A percentile compares a stretch with the other conserved stretches of the same genome.
These are phyloP conservation scores for Abrus precatorius DNA, from an alignment of 306 rosid species.

Conservation along the genomic window DNA sequence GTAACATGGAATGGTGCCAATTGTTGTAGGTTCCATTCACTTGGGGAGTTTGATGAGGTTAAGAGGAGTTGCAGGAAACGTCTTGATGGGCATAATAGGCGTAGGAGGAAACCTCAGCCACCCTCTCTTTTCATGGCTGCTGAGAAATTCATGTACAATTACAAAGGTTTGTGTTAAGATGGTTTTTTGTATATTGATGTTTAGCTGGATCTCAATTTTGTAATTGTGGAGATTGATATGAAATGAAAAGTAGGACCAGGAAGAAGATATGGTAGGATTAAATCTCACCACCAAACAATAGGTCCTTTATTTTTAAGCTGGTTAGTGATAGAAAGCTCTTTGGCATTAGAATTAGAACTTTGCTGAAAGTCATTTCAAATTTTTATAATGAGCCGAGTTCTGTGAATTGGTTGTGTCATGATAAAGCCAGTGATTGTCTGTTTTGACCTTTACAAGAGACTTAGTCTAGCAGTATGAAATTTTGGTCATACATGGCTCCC, in stretches of 20 bases:
- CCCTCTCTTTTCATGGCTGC: constrained; percentile 66
- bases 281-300: constrained; percentile 1
- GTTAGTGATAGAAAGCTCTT: constrained; percentile 14
- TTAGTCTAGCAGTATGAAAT: constrained; percentile 30
- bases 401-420: constrained; percentile 1
- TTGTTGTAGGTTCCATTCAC: constrained; percentile 79
- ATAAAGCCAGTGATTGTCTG: constrained; percentile 17
- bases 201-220: constrained; percentile 19
- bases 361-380: background rate
- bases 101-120: constrained; percentile 85
- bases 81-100: constrained; percentile 86
- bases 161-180: constrained; percentile 62
- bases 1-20: constrained; percentile 39
- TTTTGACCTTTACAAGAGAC: constrained; percentile 18
- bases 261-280: background rate
- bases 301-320: constrained; percentile 23
- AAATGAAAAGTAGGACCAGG: background rate
- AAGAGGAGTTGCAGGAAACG: constrained; percentile 93
- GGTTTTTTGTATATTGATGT: constrained; percentile 7
- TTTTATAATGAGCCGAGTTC: background rate
- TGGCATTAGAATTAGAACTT: constrained; percentile 8
- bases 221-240: background rate
- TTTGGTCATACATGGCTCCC: constrained; percentile 29
- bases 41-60: constrained; percentile 85
- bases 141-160: constrained; percentile 60